Evolutionary conservation across 2,329 filamentous ascomycete species (phyloP).

Genomic region (Acrodontium crateriforme): DNA sequence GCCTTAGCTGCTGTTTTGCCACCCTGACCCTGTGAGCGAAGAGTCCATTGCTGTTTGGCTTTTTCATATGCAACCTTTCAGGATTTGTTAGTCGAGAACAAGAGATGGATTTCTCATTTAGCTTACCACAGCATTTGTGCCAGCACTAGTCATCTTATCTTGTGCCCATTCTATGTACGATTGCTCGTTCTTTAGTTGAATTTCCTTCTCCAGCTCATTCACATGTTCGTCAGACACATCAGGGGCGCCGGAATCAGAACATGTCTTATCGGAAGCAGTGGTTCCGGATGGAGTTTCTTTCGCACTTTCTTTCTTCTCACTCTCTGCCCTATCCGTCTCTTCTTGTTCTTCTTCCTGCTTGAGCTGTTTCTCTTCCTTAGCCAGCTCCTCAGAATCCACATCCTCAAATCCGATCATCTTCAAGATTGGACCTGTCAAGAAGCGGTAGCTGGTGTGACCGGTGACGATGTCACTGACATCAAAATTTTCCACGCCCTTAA

Average conservation of each 20-base stretch:
- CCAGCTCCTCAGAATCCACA: constrained; percentile 34
- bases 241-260: constrained; percentile 8
- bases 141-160: constrained; percentile 25
- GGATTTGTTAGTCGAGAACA: too few relatives aligned
- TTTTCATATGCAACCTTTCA: constrained; percentile 10
- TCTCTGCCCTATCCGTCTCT: constrained; percentile 20
- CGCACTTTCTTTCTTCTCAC: constrained; percentile 15
- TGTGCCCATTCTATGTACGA: constrained; percentile 30
- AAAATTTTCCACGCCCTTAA: constrained; percentile 50
- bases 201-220: constrained; percentile 26
- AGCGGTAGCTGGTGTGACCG: constrained; percentile 39
- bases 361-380: constrained; percentile 29
- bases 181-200: constrained; percentile 31
- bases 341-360: constrained; percentile 26
- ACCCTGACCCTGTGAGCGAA: too few relatives aligned
- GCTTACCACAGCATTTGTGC: constrained; percentile 13
- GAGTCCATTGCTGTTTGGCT: constrained; percentile 5
- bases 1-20: too few relatives aligned
- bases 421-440: constrained; percentile 37
- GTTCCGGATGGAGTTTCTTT: constrained; percentile 9
- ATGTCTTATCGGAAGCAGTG: too few relatives aligned
- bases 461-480: constrained; percentile 37
- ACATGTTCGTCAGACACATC: constrained; percentile 21
- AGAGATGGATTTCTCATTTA: too few relatives aligned
- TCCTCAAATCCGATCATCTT: constrained; percentile 40